Evolutionary conservation across 352 stramenopile genomes (phyloP).

Genomic region (Phytophthora tubulina): DNA sequence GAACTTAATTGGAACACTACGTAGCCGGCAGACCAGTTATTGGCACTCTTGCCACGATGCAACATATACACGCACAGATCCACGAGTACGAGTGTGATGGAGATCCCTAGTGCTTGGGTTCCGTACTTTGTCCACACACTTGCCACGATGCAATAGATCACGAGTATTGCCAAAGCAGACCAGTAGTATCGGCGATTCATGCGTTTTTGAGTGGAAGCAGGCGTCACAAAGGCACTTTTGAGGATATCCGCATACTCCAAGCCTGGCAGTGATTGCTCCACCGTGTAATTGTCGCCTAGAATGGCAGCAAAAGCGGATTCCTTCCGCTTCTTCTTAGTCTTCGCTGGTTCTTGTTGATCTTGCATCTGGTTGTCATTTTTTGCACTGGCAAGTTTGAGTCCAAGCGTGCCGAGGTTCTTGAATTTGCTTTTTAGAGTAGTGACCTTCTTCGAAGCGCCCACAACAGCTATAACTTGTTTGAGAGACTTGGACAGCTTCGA

Average conservation of each 20-base stretch:
- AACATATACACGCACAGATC: constrained; percentile 85
- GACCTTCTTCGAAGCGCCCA: constrained; percentile 81
- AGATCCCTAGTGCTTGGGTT: constrained; percentile 69
- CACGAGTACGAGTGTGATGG: constrained; percentile 71
- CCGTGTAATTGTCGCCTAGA: constrained; percentile 81
- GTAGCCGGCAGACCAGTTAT: constrained; percentile 80
- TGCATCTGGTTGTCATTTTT: constrained; percentile 41
- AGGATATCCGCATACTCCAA: constrained; percentile 81
- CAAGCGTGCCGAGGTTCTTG: constrained; percentile 83
- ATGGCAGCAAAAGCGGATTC: constrained; percentile 80
- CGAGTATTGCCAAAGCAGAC: constrained; percentile 55
- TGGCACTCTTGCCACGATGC: constrained; percentile 61
- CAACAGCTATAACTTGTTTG: constrained; percentile 78
- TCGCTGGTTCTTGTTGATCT: constrained; percentile 18
- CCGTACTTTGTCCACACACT: constrained; percentile 64
- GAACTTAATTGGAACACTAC: constrained; percentile 83
- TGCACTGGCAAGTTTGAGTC: constrained; percentile 72
- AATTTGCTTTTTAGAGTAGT: constrained; percentile 83
- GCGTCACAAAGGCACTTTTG: constrained; percentile 82
- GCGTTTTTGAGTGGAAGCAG: constrained; percentile 52
- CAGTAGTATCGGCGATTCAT: constrained; percentile 68
- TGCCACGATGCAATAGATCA: constrained; percentile 72
- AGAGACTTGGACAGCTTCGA: constrained; percentile 87
- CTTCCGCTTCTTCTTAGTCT: constrained; percentile 50
- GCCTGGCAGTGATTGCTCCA: constrained; percentile 79